Percentiles rank a stretch among this genome's conserved stretches.
These are phyloP conservation scores for Amyloporia xantha DNA, from an alignment of 768 basidiomycete species.

Conservation along the genomic window DNA sequence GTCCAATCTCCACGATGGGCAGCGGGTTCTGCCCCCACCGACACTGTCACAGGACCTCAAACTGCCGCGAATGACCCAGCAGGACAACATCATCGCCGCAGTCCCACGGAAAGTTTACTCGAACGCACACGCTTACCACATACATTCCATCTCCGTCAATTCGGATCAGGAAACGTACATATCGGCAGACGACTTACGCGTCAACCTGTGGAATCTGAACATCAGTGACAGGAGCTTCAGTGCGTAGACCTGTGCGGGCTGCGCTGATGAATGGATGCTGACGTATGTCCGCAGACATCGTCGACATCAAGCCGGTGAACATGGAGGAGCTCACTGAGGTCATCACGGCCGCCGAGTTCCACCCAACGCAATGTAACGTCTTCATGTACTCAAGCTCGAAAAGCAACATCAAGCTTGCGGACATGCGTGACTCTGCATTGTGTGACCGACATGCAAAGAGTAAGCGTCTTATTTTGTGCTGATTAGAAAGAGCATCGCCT, in stretches of 20 bases:
- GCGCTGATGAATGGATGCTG: neutral
- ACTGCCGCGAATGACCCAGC: constrained; percentile 86
- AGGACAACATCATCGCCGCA: constrained; percentile 98
- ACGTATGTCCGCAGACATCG: constrained; percentile 67
- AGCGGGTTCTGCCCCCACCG: constrained; percentile 62
- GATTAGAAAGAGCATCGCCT: neutral
- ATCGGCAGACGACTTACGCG: constrained; percentile 94
- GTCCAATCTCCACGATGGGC: constrained; percentile 87
- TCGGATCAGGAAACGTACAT: constrained; percentile 99
- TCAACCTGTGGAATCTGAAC: constrained; percentile 98
- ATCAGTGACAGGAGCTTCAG: constrained; percentile 99
- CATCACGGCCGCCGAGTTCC: constrained; percentile 99
- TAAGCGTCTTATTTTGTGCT: constrained; percentile 36
- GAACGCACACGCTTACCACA: constrained; percentile 99
- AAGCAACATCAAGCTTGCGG: constrained; percentile 98
- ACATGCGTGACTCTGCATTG: constrained; percentile 97
- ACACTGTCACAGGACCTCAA: constrained; percentile 54
- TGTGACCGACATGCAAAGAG: constrained; percentile 97
- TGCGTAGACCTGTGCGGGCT: constrained; percentile 38
- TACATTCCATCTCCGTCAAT: constrained; percentile 99
- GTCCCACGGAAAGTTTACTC: constrained; percentile 98
- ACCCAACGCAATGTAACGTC: constrained; percentile 93
- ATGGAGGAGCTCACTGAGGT: constrained; percentile 99
- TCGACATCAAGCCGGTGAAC: constrained; percentile 99
- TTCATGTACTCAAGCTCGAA: constrained; percentile 99